phyloP scores from a whole-genome alignment of 2,329 filamentous ascomycete genomes.

The Pseudogymnoascus sp. region DNA sequence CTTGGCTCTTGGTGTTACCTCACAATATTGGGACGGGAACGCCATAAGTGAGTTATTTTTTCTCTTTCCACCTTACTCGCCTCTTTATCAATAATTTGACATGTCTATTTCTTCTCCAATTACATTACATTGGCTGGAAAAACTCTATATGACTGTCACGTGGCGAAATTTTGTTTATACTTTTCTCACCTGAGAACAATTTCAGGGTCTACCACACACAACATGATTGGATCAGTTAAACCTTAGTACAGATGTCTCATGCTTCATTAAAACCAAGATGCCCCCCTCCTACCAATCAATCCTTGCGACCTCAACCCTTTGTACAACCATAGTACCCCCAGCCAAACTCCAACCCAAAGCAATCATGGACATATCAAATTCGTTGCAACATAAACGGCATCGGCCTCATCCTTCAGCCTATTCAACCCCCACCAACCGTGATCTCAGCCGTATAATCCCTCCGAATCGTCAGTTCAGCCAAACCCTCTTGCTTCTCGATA shows the following conservation, averaged over 20 bases:
- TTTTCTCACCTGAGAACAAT: not conserved
- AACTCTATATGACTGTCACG: not conserved
- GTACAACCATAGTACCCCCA: not conserved
- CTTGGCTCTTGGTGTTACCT: not conserved
- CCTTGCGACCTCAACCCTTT: not conserved
- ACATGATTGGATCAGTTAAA: not conserved
- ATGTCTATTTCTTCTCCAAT: not conserved
- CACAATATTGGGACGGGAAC: not conserved
- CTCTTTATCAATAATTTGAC: not conserved
- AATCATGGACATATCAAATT: constrained; percentile 1
- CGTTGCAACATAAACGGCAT: constrained; percentile 1
- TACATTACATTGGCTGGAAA: not conserved
- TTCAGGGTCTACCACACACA: not conserved
- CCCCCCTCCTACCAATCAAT: not conserved
- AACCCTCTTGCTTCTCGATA: constrained; percentile 43
- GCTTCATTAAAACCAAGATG: constrained; percentile 3
- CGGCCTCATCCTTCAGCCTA: not conserved
- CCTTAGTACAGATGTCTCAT: constrained; percentile 2
- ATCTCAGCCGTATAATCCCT: constrained; percentile 56
- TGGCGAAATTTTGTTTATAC: not conserved
- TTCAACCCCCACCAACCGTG: constrained; percentile 26
- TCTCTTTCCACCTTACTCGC: not conserved
- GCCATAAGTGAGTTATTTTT: no score
- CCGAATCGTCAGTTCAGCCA: constrained; percentile 52
- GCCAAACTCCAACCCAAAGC: not conserved